Base-by-base conservation (phyloP, 2,329 filamentous ascomycete genomes). In the Ceratocystis albifundus region DNA sequence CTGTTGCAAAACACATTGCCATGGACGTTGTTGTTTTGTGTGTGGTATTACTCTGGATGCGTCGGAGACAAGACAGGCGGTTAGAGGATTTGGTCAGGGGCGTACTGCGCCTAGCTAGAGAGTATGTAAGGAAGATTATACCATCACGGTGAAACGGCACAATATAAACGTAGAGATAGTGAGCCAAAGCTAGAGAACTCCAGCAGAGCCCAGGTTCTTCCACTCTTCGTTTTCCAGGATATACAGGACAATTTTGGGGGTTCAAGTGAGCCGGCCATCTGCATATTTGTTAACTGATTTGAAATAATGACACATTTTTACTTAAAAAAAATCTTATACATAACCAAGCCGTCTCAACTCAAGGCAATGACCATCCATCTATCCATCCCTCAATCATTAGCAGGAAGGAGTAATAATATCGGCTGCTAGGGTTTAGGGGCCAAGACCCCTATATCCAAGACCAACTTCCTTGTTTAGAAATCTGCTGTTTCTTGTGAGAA, bases 51-150 rank as follows among this genome's bases (percentile, higher is more conserved):
- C 71, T 90, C 5, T 92, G 87, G 83, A 82, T 93, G 82, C 79
- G 89, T 65, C 82, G 80, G 70, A 84, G 83, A 72, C 87, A 87
- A 71, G 89, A 93, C 71, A 78, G 82, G 61, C 79, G 88, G 67
- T 74, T 92, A 0, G 88, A 93, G 73, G 88, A 89, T 69, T 79
- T 89, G n/a, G 82, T 91, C 2, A 78, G 88, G 61, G 84, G 87
- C 0, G 78, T 85, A 15, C 73, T 90, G 8, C 77, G 74, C 68
- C 75, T 86, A 55, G 74, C 77, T 17, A 76, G 84, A 66, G 84
- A 87, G 72, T 87, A 87, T 70, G 76, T 80, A 25, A 77, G 83
- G 65, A 84, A 80, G 61, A 72, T 87, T 30, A 72, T 88, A 25
- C 85, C 85, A 6, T 78, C 83, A 2, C 77, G 82, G 74, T 83